Conservation (phyloP, 306 rosid species). For the Dalbergia cochinchinensis region DNA sequence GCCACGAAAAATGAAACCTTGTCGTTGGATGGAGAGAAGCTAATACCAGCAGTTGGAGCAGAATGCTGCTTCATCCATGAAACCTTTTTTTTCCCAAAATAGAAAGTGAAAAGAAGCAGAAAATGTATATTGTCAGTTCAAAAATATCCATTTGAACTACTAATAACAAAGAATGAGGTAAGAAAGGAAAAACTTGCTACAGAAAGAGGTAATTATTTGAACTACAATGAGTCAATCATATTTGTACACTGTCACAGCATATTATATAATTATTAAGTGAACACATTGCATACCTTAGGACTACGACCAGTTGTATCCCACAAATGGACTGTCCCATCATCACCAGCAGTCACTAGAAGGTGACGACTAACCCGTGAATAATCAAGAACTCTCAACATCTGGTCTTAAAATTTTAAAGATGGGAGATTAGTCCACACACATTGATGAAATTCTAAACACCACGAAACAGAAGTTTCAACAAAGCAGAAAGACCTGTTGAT, state of each 20-base stretch:
- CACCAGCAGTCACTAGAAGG: slow-evolving; percentile 97
- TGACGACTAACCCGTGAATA: slow-evolving; percentile 94
- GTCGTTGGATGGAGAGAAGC: slow-evolving; percentile 98
- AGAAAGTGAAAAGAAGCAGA: not conserved
- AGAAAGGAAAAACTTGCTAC: slow-evolving; percentile 29
- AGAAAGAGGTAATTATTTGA: slow-evolving; percentile 11
- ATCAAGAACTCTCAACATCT: slow-evolving; percentile 98
- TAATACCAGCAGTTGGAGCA: slow-evolving; percentile 96
- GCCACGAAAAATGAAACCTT: slow-evolving; percentile 65
- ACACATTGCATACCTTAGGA: slow-evolving; percentile 76
- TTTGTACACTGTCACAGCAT: slow-evolving; percentile 3
- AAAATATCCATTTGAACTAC: slow-evolving; percentile 26
- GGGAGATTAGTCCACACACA: slow-evolving; percentile 58
- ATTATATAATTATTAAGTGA: not conserved
- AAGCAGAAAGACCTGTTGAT: slow-evolving; percentile 78
- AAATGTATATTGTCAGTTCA: slow-evolving; percentile 23
- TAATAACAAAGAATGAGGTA: not conserved
- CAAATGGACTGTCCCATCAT: slow-evolving; percentile 92
- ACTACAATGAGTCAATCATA: not conserved
- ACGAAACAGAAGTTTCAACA: slow-evolving; percentile 41
- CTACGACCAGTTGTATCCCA: slow-evolving; percentile 98
- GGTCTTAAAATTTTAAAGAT: slow-evolving; percentile 83
- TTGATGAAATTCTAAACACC: slow-evolving; percentile 44
- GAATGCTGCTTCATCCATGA: slow-evolving; percentile 99
- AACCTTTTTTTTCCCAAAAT: slow-evolving; percentile 54